Percentiles rank a stretch among this genome's conserved stretches.
These are phyloP conservation scores for Peniophora sp. DNA, from an alignment of 1,284 basidiomycete genomes.

Conservation along the genomic window DNA sequence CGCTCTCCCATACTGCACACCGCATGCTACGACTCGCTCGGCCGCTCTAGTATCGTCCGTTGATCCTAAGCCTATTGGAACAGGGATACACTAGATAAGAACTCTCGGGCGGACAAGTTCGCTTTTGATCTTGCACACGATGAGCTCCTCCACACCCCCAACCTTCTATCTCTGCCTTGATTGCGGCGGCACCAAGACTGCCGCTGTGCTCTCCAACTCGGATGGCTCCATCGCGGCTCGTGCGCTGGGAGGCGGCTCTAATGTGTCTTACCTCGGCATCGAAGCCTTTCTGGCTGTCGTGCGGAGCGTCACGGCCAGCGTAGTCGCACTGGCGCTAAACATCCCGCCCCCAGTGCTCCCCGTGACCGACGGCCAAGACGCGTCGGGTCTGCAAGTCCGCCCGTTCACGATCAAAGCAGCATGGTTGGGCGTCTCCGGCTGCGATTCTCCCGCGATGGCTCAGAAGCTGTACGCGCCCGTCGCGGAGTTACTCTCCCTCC, in stretches of 20 bases:
- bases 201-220: conserved; percentile 52
- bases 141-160: no score
- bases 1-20: no score
- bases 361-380: neutral
- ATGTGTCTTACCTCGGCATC: conserved; percentile 38
- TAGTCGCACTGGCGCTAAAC: conserved; percentile 35
- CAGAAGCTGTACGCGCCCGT: conserved; percentile 43
- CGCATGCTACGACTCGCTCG: no score
- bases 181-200: conserved; percentile 78
- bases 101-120: no score
- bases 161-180: conserved; percentile 71
- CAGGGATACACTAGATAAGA: no score
- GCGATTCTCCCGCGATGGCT: conserved; percentile 58
- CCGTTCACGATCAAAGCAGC: conserved; percentile 49
- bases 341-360: conserved; percentile 17
- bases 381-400: conserved; percentile 2
- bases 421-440: conserved; percentile 74
- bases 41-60: no score
- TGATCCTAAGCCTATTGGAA: no score
- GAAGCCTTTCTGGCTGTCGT: conserved; percentile 42
- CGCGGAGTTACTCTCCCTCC: conserved; percentile 46
- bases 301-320: conserved; percentile 38
- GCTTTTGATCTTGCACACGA: no score
- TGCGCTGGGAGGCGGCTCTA: conserved; percentile 20
- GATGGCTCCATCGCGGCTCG: conserved; percentile 53